phyloP scores from a whole-genome alignment of 1,284 basidiomycete species.

The Ganoderma boninense region DNA sequence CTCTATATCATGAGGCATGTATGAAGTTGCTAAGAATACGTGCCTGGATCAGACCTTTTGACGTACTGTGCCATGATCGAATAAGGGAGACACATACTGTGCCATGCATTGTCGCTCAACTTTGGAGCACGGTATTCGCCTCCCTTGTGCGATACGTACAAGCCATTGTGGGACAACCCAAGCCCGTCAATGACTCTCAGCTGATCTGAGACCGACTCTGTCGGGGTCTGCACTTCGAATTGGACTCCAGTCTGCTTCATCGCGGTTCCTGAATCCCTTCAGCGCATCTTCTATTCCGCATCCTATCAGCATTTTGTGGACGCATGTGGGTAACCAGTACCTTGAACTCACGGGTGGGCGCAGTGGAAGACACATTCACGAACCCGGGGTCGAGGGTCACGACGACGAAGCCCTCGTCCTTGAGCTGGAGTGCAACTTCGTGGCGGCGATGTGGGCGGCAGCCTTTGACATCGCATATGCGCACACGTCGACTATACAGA shows the following conservation, averaged over 20 bases:
- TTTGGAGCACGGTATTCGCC: not conserved
- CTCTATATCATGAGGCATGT: too few species aligned
- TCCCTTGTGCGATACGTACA: not conserved
- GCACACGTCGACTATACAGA: conserved; percentile 19
- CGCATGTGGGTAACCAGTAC: too few species aligned
- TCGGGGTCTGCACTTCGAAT: not conserved
- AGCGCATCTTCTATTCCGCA: too few species aligned
- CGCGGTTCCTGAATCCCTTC: too few species aligned
- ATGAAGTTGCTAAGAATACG: too few species aligned
- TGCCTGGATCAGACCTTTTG: too few species aligned
- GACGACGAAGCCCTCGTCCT: conserved; percentile 48
- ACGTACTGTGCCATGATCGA: too few species aligned
- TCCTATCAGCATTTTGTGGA: not conserved
- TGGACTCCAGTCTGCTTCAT: not conserved
- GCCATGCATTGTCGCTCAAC: too few species aligned
- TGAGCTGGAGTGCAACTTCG: conserved; percentile 47
- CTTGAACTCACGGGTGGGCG: not conserved
- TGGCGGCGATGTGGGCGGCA: conserved; percentile 48
- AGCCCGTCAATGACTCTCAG: conserved; percentile 3
- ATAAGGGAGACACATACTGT: too few species aligned
- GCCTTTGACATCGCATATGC: conserved; percentile 49
- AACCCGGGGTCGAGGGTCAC: conserved; percentile 47
- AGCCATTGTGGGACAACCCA: not conserved
- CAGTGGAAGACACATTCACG: conserved; percentile 40
- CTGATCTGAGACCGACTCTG: not conserved